Conservation (phyloP, 176 grass and related monocot species). For the Juncus effusus region DNA sequence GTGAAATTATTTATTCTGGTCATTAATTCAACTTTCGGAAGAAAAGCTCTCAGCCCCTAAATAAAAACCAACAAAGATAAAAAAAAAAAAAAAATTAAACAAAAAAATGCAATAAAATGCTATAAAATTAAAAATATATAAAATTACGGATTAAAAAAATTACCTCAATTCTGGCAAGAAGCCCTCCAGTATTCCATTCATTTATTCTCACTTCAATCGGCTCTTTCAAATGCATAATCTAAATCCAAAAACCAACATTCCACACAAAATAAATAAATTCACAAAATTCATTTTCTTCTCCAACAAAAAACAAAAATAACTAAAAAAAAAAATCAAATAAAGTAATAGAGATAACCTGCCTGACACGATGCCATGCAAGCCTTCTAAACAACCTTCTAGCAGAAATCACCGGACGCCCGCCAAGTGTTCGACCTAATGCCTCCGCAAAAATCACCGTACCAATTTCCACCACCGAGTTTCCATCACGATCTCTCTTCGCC, state of each 20-base stretch:
- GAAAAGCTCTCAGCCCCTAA: constrained; percentile 80
- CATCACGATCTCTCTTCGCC: constrained; percentile 4
- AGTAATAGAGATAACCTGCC: constrained; percentile 75
- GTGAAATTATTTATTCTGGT: constrained; percentile 64
- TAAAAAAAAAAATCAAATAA: constrained; percentile 26
- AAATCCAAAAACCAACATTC: constrained; percentile 9
- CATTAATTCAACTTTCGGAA: constrained; percentile 87
- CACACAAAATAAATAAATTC: constrained; percentile 5
- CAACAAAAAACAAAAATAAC: constrained; percentile 13
- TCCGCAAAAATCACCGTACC: constrained; percentile 65
- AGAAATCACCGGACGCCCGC: constrained; percentile 71
- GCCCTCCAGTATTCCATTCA: constrained; percentile 80
- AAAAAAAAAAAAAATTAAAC: neutral
- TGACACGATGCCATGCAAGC: constrained; percentile 79
- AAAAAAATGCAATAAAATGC: constrained; percentile 12
- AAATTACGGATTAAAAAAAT: neutral
- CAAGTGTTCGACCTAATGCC: constrained; percentile 76
- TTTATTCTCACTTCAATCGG: constrained; percentile 79
- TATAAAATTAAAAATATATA: constrained; percentile 8
- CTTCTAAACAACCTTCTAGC: constrained; percentile 66
- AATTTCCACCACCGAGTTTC: constrained; percentile 36
- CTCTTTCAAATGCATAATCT: constrained; percentile 81
- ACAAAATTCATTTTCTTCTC: neutral
- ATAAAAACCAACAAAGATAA: constrained; percentile 6
- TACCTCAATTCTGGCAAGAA: constrained; percentile 88